These are phyloP conservation scores for Candida lessepsii DNA, from an alignment of 805 yeast genomes.

Conservation along the genomic window DNA sequence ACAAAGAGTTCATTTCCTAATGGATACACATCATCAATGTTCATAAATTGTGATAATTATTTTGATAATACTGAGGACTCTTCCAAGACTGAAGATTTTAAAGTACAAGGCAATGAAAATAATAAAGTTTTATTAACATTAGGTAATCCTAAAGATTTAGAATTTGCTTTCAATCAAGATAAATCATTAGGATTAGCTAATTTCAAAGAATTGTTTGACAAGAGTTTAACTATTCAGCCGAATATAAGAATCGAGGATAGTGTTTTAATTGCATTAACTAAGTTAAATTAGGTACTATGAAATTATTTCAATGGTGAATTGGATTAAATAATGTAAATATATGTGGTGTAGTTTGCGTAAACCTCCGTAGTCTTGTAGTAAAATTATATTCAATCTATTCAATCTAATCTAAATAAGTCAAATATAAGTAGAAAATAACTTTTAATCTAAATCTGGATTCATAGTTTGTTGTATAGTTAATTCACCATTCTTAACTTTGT, in stretches of 20 bases:
- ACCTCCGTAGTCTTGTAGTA: no score
- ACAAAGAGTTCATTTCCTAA: slow-evolving; percentile 61
- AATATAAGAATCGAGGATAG: slow-evolving; percentile 72
- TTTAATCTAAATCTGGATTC: no score
- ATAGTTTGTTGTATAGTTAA: slow-evolving; percentile 21
- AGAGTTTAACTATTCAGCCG: slow-evolving; percentile 49
- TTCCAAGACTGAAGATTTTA: background rate
- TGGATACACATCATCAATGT: slow-evolving; percentile 70
- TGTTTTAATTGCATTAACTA: slow-evolving; percentile 55
- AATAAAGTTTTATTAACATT: slow-evolving; percentile 52
- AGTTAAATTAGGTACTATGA: slow-evolving; percentile 13
- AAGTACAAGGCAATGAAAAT: slow-evolving; percentile 7
- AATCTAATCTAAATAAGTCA: no score
- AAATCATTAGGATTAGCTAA: slow-evolving; percentile 49
- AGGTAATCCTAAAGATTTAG: slow-evolving; percentile 62
- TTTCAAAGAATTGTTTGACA: slow-evolving; percentile 70
- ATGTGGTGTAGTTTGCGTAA: no score
- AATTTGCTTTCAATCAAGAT: slow-evolving; percentile 52
- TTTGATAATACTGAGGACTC: slow-evolving; percentile 23
- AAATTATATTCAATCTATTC: no score
- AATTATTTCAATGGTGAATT: no score
- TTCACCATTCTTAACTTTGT: slow-evolving; percentile 22
- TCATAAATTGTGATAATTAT: slow-evolving; percentile 67
- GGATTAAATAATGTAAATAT: no score
- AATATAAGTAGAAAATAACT: no score